phyloP scores from a whole-genome alignment of 139 green algal genomes.

The Tetraselmis striata region DNA sequence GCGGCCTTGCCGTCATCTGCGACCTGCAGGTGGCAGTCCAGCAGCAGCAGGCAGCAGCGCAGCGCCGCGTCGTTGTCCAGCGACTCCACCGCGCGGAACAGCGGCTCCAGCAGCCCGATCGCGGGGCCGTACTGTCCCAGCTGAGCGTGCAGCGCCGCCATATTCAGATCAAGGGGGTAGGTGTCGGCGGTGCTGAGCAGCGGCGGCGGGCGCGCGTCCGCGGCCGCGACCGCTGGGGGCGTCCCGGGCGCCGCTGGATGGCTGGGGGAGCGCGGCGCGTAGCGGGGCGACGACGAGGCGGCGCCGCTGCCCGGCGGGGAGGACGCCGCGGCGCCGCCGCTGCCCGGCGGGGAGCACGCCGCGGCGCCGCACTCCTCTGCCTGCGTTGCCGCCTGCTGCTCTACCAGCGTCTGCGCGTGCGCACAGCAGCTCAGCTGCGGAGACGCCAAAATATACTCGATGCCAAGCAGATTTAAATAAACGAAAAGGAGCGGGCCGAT shows the following conservation, averaged over 20 bases:
- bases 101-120: not conserved
- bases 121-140: not conserved
- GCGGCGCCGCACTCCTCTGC: too few relatives aligned
- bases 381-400: not conserved
- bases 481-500: too few relatives aligned
- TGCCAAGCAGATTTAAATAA: not conserved
- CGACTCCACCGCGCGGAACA: not conserved
- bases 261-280: too few relatives aligned
- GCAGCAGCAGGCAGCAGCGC: not conserved
- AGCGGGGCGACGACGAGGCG: not conserved
- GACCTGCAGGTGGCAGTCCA: not conserved
- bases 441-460: not conserved
- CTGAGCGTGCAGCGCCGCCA: not conserved
- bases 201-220: too few relatives aligned
- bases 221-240: too few relatives aligned
- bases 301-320: too few relatives aligned
- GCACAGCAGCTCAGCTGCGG: not conserved
- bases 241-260: not conserved
- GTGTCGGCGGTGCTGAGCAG: not conserved
- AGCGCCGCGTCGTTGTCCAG: not conserved
- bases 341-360: not conserved
- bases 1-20: not conserved
- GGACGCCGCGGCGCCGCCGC: too few relatives aligned
- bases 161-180: not conserved
- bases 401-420: not conserved